phyloP scores from a whole-genome alignment of 73 alveolate genomes.

The Paramecium sexaurelia region DNA sequence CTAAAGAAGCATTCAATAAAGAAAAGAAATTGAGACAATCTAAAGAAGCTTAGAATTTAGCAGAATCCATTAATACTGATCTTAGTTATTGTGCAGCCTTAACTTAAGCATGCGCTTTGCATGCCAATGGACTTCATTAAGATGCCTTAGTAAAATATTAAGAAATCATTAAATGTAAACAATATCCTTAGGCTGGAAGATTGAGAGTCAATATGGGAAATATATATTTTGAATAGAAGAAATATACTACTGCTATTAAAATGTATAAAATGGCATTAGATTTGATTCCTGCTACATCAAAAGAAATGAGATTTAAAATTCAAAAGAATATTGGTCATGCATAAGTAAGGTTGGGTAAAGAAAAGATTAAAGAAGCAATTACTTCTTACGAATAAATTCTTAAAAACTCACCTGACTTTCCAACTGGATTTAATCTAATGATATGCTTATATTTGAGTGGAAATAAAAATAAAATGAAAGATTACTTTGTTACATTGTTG shows the following conservation, averaged over 20 bases:
- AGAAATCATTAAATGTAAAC: slow-evolving; percentile 62
- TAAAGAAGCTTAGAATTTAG: slow-evolving; percentile 73
- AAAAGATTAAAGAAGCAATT: slow-evolving; percentile 79
- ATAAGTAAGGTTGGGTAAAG: slow-evolving; percentile 91
- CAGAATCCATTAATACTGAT: slow-evolving; percentile 82
- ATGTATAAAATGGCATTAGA: slow-evolving; percentile 99
- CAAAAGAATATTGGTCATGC: slow-evolving; percentile 98
- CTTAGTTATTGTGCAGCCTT: slow-evolving; percentile 80
- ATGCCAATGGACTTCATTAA: slow-evolving; percentile 71
- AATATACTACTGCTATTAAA: slow-evolving; percentile 97
- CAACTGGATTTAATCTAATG: slow-evolving; percentile 88
- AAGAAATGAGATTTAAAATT: slow-evolving; percentile 98
- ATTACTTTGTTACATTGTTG: slow-evolving; percentile 79
- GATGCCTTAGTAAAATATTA: slow-evolving; percentile 63
- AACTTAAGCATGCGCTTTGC: slow-evolving; percentile 80
- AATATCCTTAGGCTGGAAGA: slow-evolving; percentile 59
- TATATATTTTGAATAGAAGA: slow-evolving; percentile 80
- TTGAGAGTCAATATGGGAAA: slow-evolving; percentile 68
- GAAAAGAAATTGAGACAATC: slow-evolving; percentile 84
- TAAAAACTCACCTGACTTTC: slow-evolving; percentile 84
- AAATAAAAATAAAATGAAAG: slow-evolving; percentile 84
- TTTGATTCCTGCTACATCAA: slow-evolving; percentile 93
- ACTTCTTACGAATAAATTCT: slow-evolving; percentile 83
- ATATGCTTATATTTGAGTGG: slow-evolving; percentile 96
- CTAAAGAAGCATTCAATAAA: slow-evolving; percentile 85